Evolutionary conservation across 2,329 filamentous ascomycete species (phyloP), one percentile per base, ranked within the genome.

Genomic region (Apiospora sp.): DNA sequence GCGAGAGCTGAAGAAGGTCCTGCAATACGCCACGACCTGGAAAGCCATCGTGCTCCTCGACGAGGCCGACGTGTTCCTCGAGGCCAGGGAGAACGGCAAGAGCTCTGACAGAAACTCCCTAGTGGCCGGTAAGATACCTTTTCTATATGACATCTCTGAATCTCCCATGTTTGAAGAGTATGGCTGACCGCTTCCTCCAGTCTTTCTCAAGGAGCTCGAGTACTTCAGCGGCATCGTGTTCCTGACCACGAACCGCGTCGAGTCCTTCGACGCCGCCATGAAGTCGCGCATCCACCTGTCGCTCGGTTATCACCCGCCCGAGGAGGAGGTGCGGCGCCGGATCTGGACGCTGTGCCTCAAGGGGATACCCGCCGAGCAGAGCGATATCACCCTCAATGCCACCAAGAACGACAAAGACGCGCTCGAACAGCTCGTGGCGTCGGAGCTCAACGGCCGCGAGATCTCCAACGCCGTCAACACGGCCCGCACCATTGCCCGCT

Each of bases 331-430:
- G 71, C 76, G 79, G 7, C 68, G 73, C 67, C 71, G 74, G 34
- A 76, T 80, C 70, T 80, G 80, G 77, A 74, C 76, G 49, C 74
- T 76, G 48, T 77, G 81, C 27, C 76, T 78, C 37, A 80, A 84
- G 75, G 83, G 84, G 76, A 86, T 87, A 75, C 84, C 86, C 73
- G 82, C 85, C 13, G 77, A 86, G 37, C 80, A 82, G 75, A 80
- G 82, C 69, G 85, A 86, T 75, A 82, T 82, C 7, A 76, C 72
- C 48, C 81, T 81, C 16, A 78, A 80, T 49, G 81, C 81, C 58
- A 82, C 80, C 77, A n/a, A n/a, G n/a, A n/a, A n/a, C n/a, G 78
- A 78, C 24, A 81, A 79, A 3, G 51, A 30, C 3, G 30, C 54
- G 16, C 30, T 61, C 6, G 30, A 61, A 12, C 54, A n/a, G 1